Evolutionary conservation across 192 early-diverging fungal genomes (phyloP), one percentile per base, ranked within the genome.

Genomic region (Coemansia sp.): DNA sequence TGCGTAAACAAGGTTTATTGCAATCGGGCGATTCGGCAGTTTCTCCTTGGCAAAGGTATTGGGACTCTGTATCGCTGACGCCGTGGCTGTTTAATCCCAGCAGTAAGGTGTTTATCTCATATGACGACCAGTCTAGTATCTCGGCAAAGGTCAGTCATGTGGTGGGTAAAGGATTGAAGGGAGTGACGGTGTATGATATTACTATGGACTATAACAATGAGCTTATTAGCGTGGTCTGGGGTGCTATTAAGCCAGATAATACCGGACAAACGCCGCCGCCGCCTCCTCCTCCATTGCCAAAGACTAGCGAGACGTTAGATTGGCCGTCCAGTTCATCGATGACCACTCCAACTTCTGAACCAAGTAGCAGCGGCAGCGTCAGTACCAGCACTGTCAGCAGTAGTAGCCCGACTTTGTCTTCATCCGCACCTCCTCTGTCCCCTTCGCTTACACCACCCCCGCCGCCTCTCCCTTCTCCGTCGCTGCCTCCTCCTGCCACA

Each of bases 111-210:
- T 94, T 88, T 67, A 88, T 95, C 43, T 91, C 91, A 1, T 95
- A 95, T 71, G 93, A 95, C 72, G 93, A 95, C 67, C 79, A 86
- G 24, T 57, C 79, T 15, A 92, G 91, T 20, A 52, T 95, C 11
- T 63, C 77, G 9, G 79, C 82, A 63, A 95, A 95, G 70, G 79
- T 88, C 7, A 67, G 82, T 7, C 86, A 85, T 71, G 87, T 86
- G 20, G 67, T 80, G 3, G 75, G 64, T 0, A 73, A 80, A 11
- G 86, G 83, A 3, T 73, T 94, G 44, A 80, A 74, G 7, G 92
- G 92, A 71, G 82, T 92, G 15, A 86, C 90, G 77, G 72, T 89
- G 12, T 91, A 89, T 80, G 74, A 72, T 29, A 52, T 78, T 12
- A 68, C 67, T 3, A 79, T 75, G 73, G 83, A 85, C 59, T 65